phyloP scores from a whole-genome alignment of 129 eudicot genomes.

The Cynara cardunculus region DNA sequence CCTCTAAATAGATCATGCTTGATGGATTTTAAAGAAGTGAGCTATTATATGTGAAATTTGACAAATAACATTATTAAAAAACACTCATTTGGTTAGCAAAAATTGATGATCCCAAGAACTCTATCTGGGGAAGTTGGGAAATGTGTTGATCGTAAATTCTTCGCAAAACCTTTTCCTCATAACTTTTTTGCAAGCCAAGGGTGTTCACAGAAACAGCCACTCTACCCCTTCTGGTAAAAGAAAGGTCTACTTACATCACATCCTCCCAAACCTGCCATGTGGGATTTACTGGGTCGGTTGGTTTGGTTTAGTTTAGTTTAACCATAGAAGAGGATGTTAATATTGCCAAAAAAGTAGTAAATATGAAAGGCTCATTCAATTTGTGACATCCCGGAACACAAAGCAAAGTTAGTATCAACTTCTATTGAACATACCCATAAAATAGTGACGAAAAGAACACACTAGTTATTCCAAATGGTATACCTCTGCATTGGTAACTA shows the following conservation, averaged over 20 bases:
- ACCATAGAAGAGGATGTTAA: not conserved
- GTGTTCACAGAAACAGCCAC: not conserved
- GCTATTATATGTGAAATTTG: not conserved
- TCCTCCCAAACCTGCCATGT: not conserved
- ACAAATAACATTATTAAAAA: not conserved
- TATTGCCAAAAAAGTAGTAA: not conserved
- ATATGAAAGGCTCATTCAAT: not conserved
- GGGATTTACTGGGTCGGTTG: not conserved
- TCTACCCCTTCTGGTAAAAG: not conserved
- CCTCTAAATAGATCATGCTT: not conserved
- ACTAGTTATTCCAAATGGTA: constrained; percentile 16
- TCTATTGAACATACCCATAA: not conserved
- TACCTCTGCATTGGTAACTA: constrained; percentile 80
- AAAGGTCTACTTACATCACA: not conserved
- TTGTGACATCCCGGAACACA: constrained; percentile 1
- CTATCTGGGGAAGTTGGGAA: not conserved
- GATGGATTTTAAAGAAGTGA: not conserved
- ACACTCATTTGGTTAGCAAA: not conserved
- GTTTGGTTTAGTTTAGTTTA: not conserved
- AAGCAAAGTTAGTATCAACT: not conserved
- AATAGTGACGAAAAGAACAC: constrained; percentile 3
- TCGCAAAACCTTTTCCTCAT: not conserved
- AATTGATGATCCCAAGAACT: not conserved
- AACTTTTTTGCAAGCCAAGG: not conserved
- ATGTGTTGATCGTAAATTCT: not conserved